phyloP scores from a whole-genome alignment of 1,284 basidiomycete genomes.

The Binderoboletus segoi region DNA sequence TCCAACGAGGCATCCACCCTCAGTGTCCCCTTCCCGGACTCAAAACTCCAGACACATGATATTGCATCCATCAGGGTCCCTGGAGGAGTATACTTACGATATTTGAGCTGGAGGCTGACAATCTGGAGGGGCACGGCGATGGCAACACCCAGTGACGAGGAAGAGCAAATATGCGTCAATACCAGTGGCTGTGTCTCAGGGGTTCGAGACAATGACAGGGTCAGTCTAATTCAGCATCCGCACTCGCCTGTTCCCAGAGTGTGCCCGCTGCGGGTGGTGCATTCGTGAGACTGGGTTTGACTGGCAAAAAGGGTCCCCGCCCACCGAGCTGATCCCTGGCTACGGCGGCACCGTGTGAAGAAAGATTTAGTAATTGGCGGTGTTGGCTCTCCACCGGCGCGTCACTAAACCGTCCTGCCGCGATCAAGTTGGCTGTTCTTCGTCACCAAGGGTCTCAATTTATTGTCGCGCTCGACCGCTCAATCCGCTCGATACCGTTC shows the following conservation, averaged over 20 bases:
- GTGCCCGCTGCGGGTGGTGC: not conserved
- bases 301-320: not conserved
- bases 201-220: not conserved
- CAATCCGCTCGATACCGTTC: not conserved
- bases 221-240: not conserved
- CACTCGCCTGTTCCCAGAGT: not conserved
- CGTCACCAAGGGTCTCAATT: not conserved
- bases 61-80: not conserved
- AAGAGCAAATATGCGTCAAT: conserved; percentile 31
- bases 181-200: conserved; percentile 28
- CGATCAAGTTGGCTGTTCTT: not conserved
- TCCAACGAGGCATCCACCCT: conserved; percentile 36
- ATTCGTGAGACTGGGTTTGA: not conserved
- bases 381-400: not conserved
- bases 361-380: conserved; percentile 5
- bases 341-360: conserved; percentile 16
- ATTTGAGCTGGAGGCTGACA: conserved; percentile 39
- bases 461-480: conserved; percentile 1
- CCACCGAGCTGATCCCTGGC: not conserved
- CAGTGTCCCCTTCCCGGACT: not conserved
- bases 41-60: not conserved
- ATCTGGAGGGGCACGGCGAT: conserved; percentile 11
- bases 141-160: not conserved
- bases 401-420: no score
- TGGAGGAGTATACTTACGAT: conserved; percentile 39